phyloP scores from a whole-genome alignment of 306 rosid species.

The Quercus dentata region DNA sequence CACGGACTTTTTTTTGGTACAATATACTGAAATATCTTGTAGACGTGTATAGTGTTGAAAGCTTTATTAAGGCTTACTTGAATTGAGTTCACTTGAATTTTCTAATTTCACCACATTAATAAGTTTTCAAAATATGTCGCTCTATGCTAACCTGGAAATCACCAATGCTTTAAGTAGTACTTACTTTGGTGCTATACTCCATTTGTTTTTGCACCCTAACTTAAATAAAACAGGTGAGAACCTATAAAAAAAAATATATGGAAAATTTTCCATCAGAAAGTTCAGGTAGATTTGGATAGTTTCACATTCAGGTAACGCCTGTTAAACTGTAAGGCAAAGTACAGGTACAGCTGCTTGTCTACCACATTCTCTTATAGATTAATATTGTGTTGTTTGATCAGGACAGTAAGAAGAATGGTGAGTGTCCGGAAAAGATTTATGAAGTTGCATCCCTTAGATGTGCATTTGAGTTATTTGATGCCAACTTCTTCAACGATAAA shows the following conservation, averaged over 20 bases:
- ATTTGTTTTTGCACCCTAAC: constrained; percentile 8
- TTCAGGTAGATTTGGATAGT: constrained; percentile 38
- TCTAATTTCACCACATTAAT: not conserved
- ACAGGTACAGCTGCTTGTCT: not conserved
- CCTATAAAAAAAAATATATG: constrained; percentile 29
- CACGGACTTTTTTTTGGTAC: not conserved
- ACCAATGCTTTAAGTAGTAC: not conserved
- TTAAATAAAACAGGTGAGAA: constrained; percentile 38
- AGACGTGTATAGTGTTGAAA: not conserved
- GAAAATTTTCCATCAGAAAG: constrained; percentile 36
- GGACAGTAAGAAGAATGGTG: constrained; percentile 43
- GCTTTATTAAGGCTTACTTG: not conserved
- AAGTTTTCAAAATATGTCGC: not conserved
- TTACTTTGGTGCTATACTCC: not conserved
- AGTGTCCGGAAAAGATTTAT: constrained; percentile 13
- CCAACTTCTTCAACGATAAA: constrained; percentile 50
- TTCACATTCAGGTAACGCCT: constrained; percentile 9
- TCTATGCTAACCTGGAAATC: not conserved
- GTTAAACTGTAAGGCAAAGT: not conserved
- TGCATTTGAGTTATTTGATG: constrained; percentile 54
- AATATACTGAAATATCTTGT: not conserved
- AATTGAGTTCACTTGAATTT: not conserved
- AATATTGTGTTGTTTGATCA: constrained; percentile 21
- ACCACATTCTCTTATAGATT: not conserved
- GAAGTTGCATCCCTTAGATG: constrained; percentile 34